Evolutionary conservation across 257 asterid genomes (phyloP), one percentile per base, ranked within the genome.

Genomic region (Lavandula angustifolia): DNA sequence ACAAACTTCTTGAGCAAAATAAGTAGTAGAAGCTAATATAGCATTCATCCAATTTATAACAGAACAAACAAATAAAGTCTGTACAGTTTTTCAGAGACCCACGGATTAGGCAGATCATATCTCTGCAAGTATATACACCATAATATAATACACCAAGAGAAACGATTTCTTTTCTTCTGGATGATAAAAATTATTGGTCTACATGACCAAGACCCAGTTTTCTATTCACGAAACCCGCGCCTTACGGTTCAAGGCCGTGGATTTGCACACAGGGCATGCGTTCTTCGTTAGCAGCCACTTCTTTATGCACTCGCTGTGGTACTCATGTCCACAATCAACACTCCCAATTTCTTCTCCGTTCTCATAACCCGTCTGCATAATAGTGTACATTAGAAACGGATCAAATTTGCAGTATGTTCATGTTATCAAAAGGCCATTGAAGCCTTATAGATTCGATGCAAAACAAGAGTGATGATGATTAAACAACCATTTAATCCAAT

Each of bases 261-360:
- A 80, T 74, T 87, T 89, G 89, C 92, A 89, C 1, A 89, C 82
- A 0, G 95, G 87, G 33, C 97, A 89, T 2, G 73, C 60, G 41
- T 87, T 87, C 82, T 87, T 89, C 82, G 79, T 55, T 34, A 72
- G 61, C 70, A 89, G 70, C 95, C 92, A 89, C 67, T 83, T 82
- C 80, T 69, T 82, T 27, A 87, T 56, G 81, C 95, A 89, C 4
- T 76, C 92, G 1, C 53, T 80, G 62, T 89, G 95, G 58, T 81
- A 87, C 64, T 85, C 92, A 22, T 89, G 95, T 17, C 87, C 79
- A 37, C 97, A 89, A 5, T 78, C 82, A 3, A 90, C 79, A 5
- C 66, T 70, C 51, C 88, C 94, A 1, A 87, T 49, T 62, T 49
- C 67, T 10, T 82, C 92, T 42, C 48, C 72, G 18, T 64, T 57